phyloP scores from a whole-genome alignment of 129 eudicot genomes.

The Gnaphalium uliginosum region DNA sequence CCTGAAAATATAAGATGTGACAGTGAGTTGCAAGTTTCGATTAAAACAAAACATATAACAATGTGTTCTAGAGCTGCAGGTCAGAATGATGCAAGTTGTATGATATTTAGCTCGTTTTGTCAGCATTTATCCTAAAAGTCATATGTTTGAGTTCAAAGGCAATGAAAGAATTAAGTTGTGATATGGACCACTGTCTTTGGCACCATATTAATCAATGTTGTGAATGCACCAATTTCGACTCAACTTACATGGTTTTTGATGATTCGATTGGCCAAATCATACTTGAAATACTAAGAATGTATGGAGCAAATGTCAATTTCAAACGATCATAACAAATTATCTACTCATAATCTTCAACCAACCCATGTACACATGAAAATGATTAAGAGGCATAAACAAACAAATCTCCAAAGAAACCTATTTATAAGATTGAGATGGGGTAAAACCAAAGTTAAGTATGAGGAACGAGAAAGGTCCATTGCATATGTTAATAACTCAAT shows the following conservation, averaged over 20 bases:
- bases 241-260: neutral
- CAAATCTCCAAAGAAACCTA: no score
- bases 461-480: neutral
- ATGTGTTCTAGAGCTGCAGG: neutral
- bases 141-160: slow-evolving; percentile 5
- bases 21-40: neutral
- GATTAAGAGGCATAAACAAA: neutral
- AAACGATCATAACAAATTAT: neutral
- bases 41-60: neutral
- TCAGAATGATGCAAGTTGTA: slow-evolving; percentile 14
- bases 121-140: neutral
- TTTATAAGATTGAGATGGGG: neutral
- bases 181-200: slow-evolving; percentile 20
- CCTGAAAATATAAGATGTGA: neutral
- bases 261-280: neutral
- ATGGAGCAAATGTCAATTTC: neutral
- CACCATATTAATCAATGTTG: neutral
- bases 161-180: slow-evolving; percentile 3
- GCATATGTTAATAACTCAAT: neutral
- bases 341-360: no score
- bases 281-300: neutral
- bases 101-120: neutral
- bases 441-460: no score
- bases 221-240: neutral
- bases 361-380: neutral